These are phyloP conservation scores for Piromyces sp. DNA, from an alignment of 192 early-diverging fungal species.

Conservation along the genomic window DNA sequence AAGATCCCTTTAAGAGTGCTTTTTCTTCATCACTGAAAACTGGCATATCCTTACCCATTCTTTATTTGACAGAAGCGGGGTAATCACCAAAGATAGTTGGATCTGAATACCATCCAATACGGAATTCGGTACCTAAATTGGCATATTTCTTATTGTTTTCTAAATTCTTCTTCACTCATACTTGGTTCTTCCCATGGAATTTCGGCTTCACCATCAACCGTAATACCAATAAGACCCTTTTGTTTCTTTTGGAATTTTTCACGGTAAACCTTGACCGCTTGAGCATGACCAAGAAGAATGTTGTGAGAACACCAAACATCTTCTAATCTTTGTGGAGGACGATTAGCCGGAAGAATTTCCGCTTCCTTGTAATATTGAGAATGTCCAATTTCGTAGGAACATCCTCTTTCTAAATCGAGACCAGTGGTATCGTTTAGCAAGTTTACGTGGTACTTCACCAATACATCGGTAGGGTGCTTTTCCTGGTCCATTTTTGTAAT, in stretches of 20 bases:
- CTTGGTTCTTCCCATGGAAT: not conserved
- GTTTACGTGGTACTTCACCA: not conserved
- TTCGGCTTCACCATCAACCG: slow-evolving; percentile 6
- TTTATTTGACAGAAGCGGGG: slow-evolving; percentile 7
- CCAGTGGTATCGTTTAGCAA: not conserved
- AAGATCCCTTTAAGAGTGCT: slow-evolving; percentile 11
- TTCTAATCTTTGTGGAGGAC: slow-evolving; percentile 9
- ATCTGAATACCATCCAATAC: slow-evolving; percentile 17
- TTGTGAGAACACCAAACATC: slow-evolving; percentile 9
- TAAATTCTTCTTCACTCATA: not conserved
- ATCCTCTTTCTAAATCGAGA: not conserved
- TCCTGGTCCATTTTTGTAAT: not conserved
- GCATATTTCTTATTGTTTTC: not conserved
- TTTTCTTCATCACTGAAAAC: slow-evolving; percentile 12
- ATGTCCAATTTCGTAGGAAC: slow-evolving; percentile 2
- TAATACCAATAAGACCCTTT: slow-evolving; percentile 9
- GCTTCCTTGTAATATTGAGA: slow-evolving; percentile 4
- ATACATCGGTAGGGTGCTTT: not conserved
- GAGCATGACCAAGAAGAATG: slow-evolving; percentile 8
- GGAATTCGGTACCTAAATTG: slow-evolving; percentile 12
- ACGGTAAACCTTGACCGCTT: slow-evolving; percentile 8
- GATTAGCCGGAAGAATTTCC: not conserved
- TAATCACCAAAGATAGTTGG: slow-evolving; percentile 18
- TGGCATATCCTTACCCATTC: slow-evolving; percentile 9
- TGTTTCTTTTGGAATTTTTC: slow-evolving; percentile 4